A percentile compares a stretch with the other conserved stretches of the same genome.
These are phyloP conservation scores for Corylus americana DNA, from an alignment of 306 rosid genomes.

Conservation along the genomic window DNA sequence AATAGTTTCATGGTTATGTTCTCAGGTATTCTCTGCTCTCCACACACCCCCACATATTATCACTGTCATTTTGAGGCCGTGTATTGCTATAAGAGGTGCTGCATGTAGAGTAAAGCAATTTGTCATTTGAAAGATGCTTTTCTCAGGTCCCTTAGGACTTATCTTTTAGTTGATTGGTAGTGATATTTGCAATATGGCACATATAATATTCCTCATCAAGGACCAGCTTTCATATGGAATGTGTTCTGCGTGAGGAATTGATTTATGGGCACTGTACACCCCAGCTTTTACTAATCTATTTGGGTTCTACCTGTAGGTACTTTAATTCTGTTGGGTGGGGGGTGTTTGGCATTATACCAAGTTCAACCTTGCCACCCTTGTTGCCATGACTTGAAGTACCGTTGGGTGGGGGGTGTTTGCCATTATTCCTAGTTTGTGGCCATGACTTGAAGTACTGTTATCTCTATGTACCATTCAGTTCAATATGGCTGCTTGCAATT, in stretches of 20 bases:
- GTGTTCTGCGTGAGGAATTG: neutral
- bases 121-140: neutral
- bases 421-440: neutral
- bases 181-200: neutral
- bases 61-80: neutral
- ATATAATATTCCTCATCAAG: neutral
- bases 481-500: no score
- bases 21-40: conserved; percentile 51
- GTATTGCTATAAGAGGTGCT: neutral
- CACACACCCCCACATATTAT: neutral
- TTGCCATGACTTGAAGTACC: neutral
- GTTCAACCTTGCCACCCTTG: neutral
- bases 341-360: neutral
- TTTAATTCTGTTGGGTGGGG: neutral
- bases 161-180: neutral
- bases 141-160: neutral
- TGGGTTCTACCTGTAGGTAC: neutral
- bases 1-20: conserved; percentile 73
- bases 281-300: neutral
- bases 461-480: neutral
- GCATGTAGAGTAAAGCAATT: neutral
- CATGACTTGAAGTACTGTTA: neutral
- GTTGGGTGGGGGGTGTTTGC: neutral
- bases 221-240: neutral
- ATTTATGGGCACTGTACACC: neutral